Conservation (phyloP, 345 rosid genomes). For the Corchorus olitorius region DNA sequence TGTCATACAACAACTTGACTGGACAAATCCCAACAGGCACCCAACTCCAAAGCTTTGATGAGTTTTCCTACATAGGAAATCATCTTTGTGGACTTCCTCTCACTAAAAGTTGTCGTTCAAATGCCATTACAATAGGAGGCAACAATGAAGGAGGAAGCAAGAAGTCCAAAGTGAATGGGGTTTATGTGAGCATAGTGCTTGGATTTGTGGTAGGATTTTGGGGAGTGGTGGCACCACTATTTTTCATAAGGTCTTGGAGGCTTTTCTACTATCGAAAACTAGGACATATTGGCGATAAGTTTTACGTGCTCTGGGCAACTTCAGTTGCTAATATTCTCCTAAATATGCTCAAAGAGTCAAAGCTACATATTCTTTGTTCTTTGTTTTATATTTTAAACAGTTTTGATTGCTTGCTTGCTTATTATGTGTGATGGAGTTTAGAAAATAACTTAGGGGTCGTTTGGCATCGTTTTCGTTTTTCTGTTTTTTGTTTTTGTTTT, state of each 20-base stretch:
- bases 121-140: background rate
- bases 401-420: no score
- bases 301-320: background rate
- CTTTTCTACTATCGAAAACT: background rate
- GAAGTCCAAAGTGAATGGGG: background rate
- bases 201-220: constrained; percentile 13
- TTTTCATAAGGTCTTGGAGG: background rate
- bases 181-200: constrained; percentile 17
- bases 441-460: no score
- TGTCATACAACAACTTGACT: constrained; percentile 25
- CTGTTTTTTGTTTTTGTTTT: no score
- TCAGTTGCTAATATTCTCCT: no score
- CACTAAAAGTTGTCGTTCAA: background rate
- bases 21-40: constrained; percentile 25
- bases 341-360: background rate
- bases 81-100: constrained; percentile 27
- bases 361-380: background rate
- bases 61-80: constrained; percentile 18
- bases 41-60: constrained; percentile 28
- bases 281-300: background rate
- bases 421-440: no score
- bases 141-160: background rate
- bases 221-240: background rate
- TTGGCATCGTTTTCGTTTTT: no score
- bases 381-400: no score